Evolutionary conservation across 257 asterid genomes (phyloP).

Genomic region (Vinca minor): DNA sequence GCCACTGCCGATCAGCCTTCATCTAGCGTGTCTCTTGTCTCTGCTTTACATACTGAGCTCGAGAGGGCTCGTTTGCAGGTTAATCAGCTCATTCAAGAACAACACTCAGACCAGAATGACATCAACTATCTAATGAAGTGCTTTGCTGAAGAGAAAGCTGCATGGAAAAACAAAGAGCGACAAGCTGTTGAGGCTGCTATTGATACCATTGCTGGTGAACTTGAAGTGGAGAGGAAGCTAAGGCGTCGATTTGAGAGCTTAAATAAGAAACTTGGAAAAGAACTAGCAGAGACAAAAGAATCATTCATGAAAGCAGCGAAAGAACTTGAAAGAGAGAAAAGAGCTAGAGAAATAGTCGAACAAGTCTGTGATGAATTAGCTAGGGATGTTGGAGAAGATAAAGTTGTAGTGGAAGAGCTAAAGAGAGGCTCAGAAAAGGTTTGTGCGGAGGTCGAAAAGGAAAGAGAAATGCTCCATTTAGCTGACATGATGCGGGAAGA

Average conservation of each 20-base stretch:
- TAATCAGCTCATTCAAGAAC: slow-evolving; percentile 76
- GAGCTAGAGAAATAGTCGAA: slow-evolving; percentile 63
- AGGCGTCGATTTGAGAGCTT: slow-evolving; percentile 66
- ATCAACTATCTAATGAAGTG: slow-evolving; percentile 56
- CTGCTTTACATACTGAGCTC: slow-evolving; percentile 90
- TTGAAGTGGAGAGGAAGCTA: slow-evolving; percentile 66
- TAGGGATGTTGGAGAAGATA: slow-evolving; percentile 51
- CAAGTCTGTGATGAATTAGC: slow-evolving; percentile 64
- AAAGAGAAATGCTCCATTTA: slow-evolving; percentile 51
- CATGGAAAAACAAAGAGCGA: slow-evolving; percentile 63
- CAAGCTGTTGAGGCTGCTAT: slow-evolving; percentile 58
- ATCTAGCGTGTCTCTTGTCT: slow-evolving; percentile 70
- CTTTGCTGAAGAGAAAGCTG: slow-evolving; percentile 75
- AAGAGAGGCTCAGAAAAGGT: slow-evolving; percentile 47
- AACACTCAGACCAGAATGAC: slow-evolving; percentile 47
- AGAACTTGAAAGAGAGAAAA: slow-evolving; percentile 65
- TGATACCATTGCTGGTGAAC: slow-evolving; percentile 46
- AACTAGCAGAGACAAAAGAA: slow-evolving; percentile 51
- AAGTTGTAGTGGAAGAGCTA: slow-evolving; percentile 35
- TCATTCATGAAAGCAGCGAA: slow-evolving; percentile 49
- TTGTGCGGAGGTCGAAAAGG: slow-evolving; percentile 48
- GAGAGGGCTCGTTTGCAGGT: slow-evolving; percentile 88
- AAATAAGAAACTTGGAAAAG: slow-evolving; percentile 75
- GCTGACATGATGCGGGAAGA: slow-evolving; percentile 54
- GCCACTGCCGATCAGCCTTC: slow-evolving; percentile 72